Percentiles rank a stretch among this genome's conserved stretches.
These are phyloP conservation scores for Thelonectria discophora DNA, from an alignment of 2,329 filamentous ascomycete genomes.

Conservation along the genomic window DNA sequence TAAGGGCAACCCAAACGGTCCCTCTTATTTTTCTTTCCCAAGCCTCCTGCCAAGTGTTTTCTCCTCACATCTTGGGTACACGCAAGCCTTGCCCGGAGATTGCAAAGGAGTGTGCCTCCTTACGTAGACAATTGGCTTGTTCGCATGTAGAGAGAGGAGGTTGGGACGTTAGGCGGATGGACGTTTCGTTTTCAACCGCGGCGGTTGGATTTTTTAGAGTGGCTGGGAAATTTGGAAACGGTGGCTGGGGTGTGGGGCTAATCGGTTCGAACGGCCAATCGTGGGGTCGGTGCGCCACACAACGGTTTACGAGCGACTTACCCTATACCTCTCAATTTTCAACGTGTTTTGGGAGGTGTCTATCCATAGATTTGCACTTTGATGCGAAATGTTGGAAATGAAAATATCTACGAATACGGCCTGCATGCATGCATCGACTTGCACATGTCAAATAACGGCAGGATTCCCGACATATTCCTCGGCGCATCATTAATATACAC, in stretches of 20 bases:
- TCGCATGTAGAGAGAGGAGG: neutral
- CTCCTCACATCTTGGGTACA: neutral
- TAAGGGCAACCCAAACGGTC: constrained; percentile 2
- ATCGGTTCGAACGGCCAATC: neutral
- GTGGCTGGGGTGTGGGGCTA: constrained; percentile 16
- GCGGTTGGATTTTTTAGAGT: neutral
- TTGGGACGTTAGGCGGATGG: constrained; percentile 16
- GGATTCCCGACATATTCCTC: no score
- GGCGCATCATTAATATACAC: no score
- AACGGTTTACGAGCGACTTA: neutral
- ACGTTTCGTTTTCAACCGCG: constrained; percentile 9
- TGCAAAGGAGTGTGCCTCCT: neutral
- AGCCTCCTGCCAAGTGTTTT: neutral
- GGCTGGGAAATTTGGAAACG: constrained; percentile 10
- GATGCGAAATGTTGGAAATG: no score
- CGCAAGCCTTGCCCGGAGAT: constrained; percentile 2
- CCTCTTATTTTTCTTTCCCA: neutral
- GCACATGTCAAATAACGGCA: no score
- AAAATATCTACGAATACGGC: no score
- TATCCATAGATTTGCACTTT: no score
- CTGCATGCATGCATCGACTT: no score
- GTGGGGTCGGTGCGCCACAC: neutral
- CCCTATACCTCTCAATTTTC: neutral
- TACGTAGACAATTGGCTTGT: constrained; percentile 22
- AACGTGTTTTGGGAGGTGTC: no score